Evolutionary conservation across 208 protist species (phyloP), one percentile per base, ranked within the genome.

Genomic region (Acanthamoeba royreba): DNA sequence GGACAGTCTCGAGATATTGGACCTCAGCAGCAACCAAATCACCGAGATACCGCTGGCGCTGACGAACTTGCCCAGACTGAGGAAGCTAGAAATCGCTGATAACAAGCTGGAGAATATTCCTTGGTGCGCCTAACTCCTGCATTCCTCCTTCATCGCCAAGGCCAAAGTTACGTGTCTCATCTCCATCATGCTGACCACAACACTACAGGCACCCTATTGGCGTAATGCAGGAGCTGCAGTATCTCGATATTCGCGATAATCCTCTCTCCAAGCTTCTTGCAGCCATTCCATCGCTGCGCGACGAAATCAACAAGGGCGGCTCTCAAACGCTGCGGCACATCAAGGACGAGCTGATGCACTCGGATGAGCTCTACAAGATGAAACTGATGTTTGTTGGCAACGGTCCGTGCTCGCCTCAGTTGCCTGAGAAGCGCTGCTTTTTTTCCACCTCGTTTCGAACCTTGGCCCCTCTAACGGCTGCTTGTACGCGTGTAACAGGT

Each of bases 321-420:
- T 72, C 58, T 43, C 49, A 91, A 38, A 72, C 55, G 31, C 55
- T 91, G 22, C n/a, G 69, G 55, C 69, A 69, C 55, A 74, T 91
- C 53, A 91, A 91, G 49, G 40, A 42, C 35, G 49, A 91, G 40
- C 58, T 69, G 49, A 40, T 69, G 40, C 49, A 52, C 31, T 52
- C 85, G 35, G 85, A 91, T 5, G 35, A 40, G 35, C 49, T 91
- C 42, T 90, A 69, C 85, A 28, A 61, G 25, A 92, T 92, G 88
- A 92, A 92, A 45, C 66, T 92, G 31, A 92, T 92, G 88, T 92
- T 92, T 47, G 88, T 92, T 5, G 88, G 88, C 40, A 92, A 92
- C n/a, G 88, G 88, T 81, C 17, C 43, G 13, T 2, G 15, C n/a
- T n/a, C n/a, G n/a, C n/a, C n/a, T n/a, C n/a, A n/a, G n/a, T n/a